Evolutionary conservation across 257 asterid genomes (phyloP).

Genomic region (Scutellaria galericulata): DNA sequence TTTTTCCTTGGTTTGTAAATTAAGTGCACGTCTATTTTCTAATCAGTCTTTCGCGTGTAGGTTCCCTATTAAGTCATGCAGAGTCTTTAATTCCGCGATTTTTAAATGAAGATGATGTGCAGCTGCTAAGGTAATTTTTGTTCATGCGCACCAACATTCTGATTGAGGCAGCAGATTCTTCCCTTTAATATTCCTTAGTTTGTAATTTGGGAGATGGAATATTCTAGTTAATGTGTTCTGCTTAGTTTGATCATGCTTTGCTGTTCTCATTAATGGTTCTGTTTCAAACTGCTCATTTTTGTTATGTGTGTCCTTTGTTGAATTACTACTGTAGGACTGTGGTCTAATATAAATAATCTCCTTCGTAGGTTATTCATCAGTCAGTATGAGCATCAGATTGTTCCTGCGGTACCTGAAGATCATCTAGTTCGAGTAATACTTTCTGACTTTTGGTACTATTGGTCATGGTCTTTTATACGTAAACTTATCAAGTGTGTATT

Average conservation of each 20-base stretch:
- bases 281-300: slow-evolving; percentile 3
- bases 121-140: slow-evolving; percentile 76
- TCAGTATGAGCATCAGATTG: slow-evolving; percentile 57
- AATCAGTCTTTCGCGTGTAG: slow-evolving; percentile 47
- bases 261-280: not conserved
- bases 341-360: slow-evolving; percentile 32
- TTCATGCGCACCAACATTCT: slow-evolving; percentile 24
- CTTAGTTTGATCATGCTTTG: not conserved
- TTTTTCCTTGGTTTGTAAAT: slow-evolving; percentile 29
- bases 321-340: slow-evolving; percentile 17
- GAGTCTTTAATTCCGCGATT: slow-evolving; percentile 82
- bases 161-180: slow-evolving; percentile 5
- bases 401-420: slow-evolving; percentile 58
- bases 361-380: slow-evolving; percentile 70
- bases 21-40: slow-evolving; percentile 30
- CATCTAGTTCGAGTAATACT: slow-evolving; percentile 59
- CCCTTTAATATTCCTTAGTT: not conserved
- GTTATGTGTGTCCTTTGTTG: slow-evolving; percentile 15
- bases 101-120: slow-evolving; percentile 89
- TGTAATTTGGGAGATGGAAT: slow-evolving; percentile 24
- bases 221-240: slow-evolving; percentile 1
- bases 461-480: slow-evolving; percentile 12
- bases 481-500: not conserved
- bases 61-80: slow-evolving; percentile 91
- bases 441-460: slow-evolving; percentile 33